phyloP scores from a whole-genome alignment of 768 basidiomycete species.

The Naganishia friedmannii region DNA sequence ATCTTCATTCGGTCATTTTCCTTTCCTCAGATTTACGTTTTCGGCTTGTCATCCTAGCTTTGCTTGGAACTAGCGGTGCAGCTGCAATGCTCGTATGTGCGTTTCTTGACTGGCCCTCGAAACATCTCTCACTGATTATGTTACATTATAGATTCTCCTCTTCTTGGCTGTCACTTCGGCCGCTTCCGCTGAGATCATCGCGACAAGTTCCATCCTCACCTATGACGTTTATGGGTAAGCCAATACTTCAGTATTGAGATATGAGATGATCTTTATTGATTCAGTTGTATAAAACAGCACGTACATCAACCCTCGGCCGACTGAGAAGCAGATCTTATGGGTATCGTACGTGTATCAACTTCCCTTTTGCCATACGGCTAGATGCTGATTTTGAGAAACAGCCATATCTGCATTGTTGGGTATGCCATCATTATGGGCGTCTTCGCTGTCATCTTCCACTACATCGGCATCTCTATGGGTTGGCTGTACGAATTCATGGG shows the following conservation, averaged over 20 bases:
- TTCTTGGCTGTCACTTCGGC: slow-evolving; percentile 78
- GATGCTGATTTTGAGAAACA: slow-evolving; percentile 2
- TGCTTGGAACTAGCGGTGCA: slow-evolving; percentile 77
- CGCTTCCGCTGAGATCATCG: slow-evolving; percentile 85
- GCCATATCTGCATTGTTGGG: slow-evolving; percentile 34
- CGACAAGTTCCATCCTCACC: slow-evolving; percentile 76
- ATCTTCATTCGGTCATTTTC: not conserved
- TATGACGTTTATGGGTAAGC: slow-evolving; percentile 68
- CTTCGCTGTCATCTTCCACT: slow-evolving; percentile 81
- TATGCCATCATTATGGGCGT: slow-evolving; percentile 64
- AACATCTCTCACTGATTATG: not conserved
- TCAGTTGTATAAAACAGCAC: slow-evolving; percentile 35
- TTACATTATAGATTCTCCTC: slow-evolving; percentile 55
- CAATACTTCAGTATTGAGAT: not conserved
- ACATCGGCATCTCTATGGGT: slow-evolving; percentile 87
- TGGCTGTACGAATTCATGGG: slow-evolving; percentile 67
- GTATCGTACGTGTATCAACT: slow-evolving; percentile 19
- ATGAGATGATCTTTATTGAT: not conserved
- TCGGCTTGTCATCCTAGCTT: slow-evolving; percentile 54
- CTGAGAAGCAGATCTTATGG: slow-evolving; percentile 55
- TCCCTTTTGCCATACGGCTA: not conserved
- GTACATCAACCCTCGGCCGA: slow-evolving; percentile 79
- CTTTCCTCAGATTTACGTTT: not conserved
- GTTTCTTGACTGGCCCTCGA: slow-evolving; percentile 54
- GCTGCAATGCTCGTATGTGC: slow-evolving; percentile 57